phyloP scores from a whole-genome alignment of 495 filamentous ascomycete species.

The Podospora pseudoanserina region DNA sequence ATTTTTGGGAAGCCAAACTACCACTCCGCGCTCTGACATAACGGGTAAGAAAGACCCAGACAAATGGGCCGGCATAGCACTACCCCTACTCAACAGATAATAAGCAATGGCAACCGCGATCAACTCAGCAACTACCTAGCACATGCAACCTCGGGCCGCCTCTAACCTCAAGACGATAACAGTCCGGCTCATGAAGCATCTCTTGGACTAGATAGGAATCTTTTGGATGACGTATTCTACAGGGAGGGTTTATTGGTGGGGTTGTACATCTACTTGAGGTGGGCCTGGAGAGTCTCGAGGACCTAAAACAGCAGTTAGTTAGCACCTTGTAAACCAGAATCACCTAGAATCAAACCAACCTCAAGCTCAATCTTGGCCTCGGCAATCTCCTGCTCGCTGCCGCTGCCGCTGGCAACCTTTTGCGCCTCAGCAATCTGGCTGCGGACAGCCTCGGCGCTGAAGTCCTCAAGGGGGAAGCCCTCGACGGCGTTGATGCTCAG shows the following conservation, averaged over 20 bases:
- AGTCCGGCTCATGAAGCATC: constrained; percentile 14
- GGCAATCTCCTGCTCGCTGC: constrained; percentile 95
- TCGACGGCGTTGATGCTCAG: constrained; percentile 98
- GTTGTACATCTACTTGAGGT: constrained; percentile 60
- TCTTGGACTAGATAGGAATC: constrained; percentile 32
- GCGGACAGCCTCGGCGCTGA: constrained; percentile 78
- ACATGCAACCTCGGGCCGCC: constrained; percentile 19
- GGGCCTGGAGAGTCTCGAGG: constrained; percentile 62
- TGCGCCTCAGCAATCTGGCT: constrained; percentile 87
- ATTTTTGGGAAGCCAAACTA: not conserved
- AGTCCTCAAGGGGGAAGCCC: constrained; percentile 89
- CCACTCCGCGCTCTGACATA: not conserved
- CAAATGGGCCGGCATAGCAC: not conserved
- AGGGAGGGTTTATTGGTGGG: constrained; percentile 22
- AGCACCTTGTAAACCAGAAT: constrained; percentile 8
- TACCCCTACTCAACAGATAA: not conserved
- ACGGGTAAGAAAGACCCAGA: not conserved
- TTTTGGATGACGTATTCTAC: constrained; percentile 30
- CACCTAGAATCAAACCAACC: constrained; percentile 49
- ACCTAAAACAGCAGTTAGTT: constrained; percentile 25
- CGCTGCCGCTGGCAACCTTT: constrained; percentile 85
- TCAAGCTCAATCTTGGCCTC: constrained; percentile 99
- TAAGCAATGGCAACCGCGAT: not conserved
- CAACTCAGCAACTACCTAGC: not conserved
- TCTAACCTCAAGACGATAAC: constrained; percentile 12